Evolutionary conservation across 2,329 filamentous ascomycete genomes (phyloP), one percentile per base, ranked within the genome.

Genomic region (Colletotrichum cuscutae): DNA sequence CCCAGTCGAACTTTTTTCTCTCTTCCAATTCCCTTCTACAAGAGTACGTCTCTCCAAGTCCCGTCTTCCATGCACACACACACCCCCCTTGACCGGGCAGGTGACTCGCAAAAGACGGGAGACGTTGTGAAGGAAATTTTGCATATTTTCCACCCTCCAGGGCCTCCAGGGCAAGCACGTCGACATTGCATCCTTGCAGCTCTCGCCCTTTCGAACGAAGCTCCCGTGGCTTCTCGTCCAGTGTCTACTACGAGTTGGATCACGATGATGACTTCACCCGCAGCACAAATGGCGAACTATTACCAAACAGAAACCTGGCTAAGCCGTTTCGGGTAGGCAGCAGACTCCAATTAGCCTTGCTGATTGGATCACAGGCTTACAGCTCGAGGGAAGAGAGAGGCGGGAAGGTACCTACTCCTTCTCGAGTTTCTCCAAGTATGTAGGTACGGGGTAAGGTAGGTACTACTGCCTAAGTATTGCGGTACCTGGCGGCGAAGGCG

Each of bases 211-310:
- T 72, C 65, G 59, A 62, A 65, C 56, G 52, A 53, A 70, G 70
- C 65, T 63, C 42, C 30, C 37, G 54, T 28, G 53, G 53, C 58
- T 42, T 32, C 61, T 46, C 32, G 53, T 64, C 37, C 46, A 49
- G 53, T 63, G 49, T 49, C 60, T 19, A 58, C 59, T 54, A 54
- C n/a, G 42, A 53, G 37, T 63, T 63, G 52, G 73, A 75, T 75
- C 74, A 74, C 68, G 74, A 75, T 74, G 68, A 75, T 72, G 74
- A 74, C 74, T 72, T 75, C 74, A 74, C 72, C 63, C 67, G 60
- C 68, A 75, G 65, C 61, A 68, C 53, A 37, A 32, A 56, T 67
- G 68, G 35, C 42, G 42, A 63, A 46, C 65, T 75, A 75, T 74
- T 74, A 75, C 71, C 53, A 75, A 75, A 72, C 68, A 52, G 30